These are phyloP conservation scores for Prunus salicina DNA, from an alignment of 306 rosid species.

Conservation along the genomic window DNA sequence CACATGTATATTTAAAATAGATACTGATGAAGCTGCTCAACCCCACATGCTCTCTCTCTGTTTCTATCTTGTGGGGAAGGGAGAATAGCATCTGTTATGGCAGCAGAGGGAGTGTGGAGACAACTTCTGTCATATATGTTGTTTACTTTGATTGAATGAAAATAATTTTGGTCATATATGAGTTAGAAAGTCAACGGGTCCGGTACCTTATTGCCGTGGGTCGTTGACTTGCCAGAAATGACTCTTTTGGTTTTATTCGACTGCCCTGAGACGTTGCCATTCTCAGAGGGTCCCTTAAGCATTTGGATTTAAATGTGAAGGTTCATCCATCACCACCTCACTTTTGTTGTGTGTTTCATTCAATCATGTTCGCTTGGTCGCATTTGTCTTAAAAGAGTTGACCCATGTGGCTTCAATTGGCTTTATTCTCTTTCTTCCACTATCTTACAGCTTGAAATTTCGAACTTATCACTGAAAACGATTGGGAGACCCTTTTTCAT, in stretches of 20 bases:
- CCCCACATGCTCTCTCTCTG: neutral
- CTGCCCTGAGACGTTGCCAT: constrained; percentile 23
- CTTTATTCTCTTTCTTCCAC: neutral
- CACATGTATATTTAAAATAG: too few relatives aligned
- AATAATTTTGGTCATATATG: neutral
- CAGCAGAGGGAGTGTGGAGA: neutral
- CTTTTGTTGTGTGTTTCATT: neutral
- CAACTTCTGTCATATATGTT: neutral
- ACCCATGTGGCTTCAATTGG: neutral
- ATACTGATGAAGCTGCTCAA: too few relatives aligned
- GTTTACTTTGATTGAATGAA: neutral
- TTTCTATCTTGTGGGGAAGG: neutral
- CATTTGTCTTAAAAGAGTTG: neutral
- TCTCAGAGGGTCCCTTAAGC: constrained; percentile 35
- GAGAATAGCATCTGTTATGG: neutral
- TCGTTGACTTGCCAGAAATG: neutral
- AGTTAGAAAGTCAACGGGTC: neutral
- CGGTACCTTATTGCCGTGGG: neutral
- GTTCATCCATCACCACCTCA: neutral
- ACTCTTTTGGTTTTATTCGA: constrained; percentile 5
- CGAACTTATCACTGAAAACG: neutral
- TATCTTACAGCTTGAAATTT: too few relatives aligned
- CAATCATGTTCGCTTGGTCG: neutral
- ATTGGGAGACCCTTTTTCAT: neutral
- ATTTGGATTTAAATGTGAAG: neutral